Evolutionary conservation across 225 moss, liverwort and hornwort genomes (phyloP), one percentile per base, ranked within the genome.

Genomic region (Climacium dendroides): DNA sequence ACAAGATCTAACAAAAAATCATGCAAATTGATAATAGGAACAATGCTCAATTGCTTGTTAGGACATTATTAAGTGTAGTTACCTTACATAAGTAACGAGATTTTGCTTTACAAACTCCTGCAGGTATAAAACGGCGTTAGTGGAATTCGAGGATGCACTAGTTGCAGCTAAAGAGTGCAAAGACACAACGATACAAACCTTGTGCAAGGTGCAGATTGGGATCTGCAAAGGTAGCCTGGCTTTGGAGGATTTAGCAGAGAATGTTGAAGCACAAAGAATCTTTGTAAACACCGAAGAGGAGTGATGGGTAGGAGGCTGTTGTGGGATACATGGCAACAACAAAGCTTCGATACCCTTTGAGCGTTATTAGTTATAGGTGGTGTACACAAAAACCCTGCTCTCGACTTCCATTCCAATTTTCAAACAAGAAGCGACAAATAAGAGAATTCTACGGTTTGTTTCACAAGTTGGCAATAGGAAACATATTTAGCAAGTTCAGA

Each of bases 191-290:
- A 95, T 97, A 43, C 95, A 97, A 88, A 94, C 91, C 34, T 95
- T 95, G 87, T 96, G 95, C 30, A 96, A 92, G 70, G 97, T 96
- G 63, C 90, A 95, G 70, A 94, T 98, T 89, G 98, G 98, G 57
- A 92, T 98, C 39, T 97, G 94, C 50, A 92, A 91, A 92, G 98
- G 96, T 34, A 96, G 90, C 81, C 16, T 86, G 20, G 83, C 88
- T n/a, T 67, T 91, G 66, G 57, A 77, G 43, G 79, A 89, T 37
- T 84, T 85, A 34, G 89, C 77, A 74, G 61, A 87, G 17, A 73
- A 70, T 72, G 84, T 50, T 64, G 91, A 88, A 45, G 15, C 85
- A 28, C 81, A 87, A 62, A 86, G 78, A 41, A 86, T 86, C 55
- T 91, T 88, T 85, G 47, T 26, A 18, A 30, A 37, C 29, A 23